phyloP scores from a whole-genome alignment of 345 rosid species.

The Isatis tinctoria region DNA sequence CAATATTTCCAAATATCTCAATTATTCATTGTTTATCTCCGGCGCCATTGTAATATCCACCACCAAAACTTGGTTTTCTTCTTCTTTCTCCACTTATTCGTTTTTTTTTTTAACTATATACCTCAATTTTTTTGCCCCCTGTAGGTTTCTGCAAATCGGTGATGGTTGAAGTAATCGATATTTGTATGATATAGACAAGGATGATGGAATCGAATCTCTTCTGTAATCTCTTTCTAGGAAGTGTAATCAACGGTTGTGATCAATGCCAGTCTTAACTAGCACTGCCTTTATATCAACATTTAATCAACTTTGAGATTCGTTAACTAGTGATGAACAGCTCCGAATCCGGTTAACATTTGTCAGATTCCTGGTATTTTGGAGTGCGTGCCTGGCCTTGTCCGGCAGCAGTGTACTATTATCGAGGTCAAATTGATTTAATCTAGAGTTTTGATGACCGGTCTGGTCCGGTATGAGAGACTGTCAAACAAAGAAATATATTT shows the following conservation, averaged over 20 bases:
- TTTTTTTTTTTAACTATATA: neutral
- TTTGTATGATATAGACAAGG: neutral
- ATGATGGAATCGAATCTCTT: neutral
- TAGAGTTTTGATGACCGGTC: neutral
- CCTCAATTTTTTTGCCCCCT: neutral
- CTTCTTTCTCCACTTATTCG: neutral
- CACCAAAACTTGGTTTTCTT: neutral
- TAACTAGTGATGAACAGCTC: neutral
- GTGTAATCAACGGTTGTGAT: constrained; percentile 10
- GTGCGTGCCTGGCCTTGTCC: neutral
- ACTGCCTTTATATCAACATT: neutral
- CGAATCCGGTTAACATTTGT: neutral
- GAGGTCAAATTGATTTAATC: neutral
- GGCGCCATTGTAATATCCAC: neutral
- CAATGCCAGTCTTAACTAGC: constrained; percentile 4
- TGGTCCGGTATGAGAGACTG: neutral
- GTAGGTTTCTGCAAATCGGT: constrained; percentile 10
- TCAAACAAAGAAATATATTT: too few species aligned
- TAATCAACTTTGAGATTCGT: neutral
- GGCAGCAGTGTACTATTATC: neutral
- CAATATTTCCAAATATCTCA: neutral
- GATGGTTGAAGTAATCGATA: neutral
- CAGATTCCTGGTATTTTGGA: neutral
- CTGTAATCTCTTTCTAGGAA: neutral
- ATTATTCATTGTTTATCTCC: neutral